Evolutionary conservation across 495 filamentous ascomycete genomes (phyloP).

Genomic region (Daldinia loculata): DNA sequence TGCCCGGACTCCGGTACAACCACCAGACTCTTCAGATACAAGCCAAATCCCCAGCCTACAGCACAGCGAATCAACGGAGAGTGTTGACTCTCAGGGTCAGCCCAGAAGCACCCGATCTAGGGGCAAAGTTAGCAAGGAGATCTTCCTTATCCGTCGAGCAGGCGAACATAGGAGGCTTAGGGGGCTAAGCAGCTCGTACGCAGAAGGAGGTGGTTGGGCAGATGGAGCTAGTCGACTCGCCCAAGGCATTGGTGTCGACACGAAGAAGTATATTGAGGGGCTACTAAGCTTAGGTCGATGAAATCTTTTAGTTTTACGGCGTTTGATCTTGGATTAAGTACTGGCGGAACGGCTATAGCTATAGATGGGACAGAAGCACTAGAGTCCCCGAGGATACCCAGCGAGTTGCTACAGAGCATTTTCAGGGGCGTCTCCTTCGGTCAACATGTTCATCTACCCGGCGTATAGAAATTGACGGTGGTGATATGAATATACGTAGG

Average conservation of each 20-base stretch:
- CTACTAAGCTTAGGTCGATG: constrained; percentile 78
- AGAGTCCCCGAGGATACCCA: constrained; percentile 4
- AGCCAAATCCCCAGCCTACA: constrained; percentile 29
- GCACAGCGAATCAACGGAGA: constrained; percentile 35
- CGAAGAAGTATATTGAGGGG: constrained; percentile 83
- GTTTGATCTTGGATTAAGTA: constrained; percentile 1
- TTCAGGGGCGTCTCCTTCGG: not conserved
- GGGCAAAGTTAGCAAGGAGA: constrained; percentile 65
- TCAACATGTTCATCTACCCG: not conserved
- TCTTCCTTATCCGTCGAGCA: constrained; percentile 81
- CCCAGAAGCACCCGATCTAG: constrained; percentile 1
- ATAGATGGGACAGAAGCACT: not conserved
- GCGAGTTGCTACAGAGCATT: not conserved
- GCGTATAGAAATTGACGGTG: not conserved
- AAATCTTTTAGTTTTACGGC: constrained; percentile 16
- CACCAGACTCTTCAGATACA: constrained; percentile 34
- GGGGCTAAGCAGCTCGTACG: constrained; percentile 51
- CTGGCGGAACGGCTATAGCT: not conserved
- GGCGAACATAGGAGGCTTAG: constrained; percentile 64
- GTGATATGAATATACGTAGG: not conserved
- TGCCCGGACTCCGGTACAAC: constrained; percentile 3
- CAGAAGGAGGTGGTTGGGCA: constrained; percentile 57
- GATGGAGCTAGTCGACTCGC: constrained; percentile 72
- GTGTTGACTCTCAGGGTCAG: constrained; percentile 38
- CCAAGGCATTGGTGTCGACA: constrained; percentile 91